Conservation (phyloP, 345 rosid genomes). For the Reutealis trisperma region DNA sequence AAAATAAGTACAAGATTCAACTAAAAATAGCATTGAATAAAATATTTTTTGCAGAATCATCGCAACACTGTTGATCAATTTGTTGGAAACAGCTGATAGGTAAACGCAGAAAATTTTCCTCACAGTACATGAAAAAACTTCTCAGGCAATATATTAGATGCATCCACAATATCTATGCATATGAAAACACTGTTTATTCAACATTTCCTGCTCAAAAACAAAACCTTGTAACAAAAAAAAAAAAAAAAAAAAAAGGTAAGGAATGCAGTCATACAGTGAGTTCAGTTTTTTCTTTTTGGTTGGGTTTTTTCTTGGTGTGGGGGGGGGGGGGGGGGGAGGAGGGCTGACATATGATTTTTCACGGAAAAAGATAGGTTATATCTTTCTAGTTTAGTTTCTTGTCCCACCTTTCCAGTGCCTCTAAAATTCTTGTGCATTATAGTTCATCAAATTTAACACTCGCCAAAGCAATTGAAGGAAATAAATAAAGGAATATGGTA, state of each 20-base stretch:
- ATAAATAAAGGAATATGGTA: not conserved
- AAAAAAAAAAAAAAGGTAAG: too few species aligned
- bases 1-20: not conserved
- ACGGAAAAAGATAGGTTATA: not conserved
- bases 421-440: not conserved
- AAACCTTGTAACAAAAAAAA: constrained; percentile 1
- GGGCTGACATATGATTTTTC: not conserved
- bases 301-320: too few species aligned
- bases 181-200: not conserved
- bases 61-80: not conserved
- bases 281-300: not conserved
- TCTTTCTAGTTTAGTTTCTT: constrained; percentile 1
- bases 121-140: not conserved
- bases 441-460: not conserved
- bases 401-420: not conserved
- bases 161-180: not conserved
- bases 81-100: not conserved
- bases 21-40: not conserved
- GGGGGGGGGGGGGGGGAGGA: too few species aligned
- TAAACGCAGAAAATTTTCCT: not conserved
- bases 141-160: not conserved
- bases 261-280: not conserved
- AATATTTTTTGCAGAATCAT: not conserved
- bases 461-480: not conserved
- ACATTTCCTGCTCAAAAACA: not conserved